Conservation (phyloP, 1,284 basidiomycete genomes). For the Tilletia setariae region DNA sequence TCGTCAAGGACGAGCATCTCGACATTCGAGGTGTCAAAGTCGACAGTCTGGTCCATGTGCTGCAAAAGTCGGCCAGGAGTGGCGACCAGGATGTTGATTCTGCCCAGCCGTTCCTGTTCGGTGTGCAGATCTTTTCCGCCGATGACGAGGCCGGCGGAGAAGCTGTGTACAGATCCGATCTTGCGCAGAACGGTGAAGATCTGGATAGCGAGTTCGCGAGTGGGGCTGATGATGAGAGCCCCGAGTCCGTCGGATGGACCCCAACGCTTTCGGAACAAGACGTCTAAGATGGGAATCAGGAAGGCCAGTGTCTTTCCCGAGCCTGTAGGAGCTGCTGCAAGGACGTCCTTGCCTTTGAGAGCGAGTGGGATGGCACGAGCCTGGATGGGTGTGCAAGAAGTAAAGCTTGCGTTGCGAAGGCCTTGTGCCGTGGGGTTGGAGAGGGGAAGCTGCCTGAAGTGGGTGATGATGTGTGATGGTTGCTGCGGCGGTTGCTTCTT, state of each 20-base stretch:
- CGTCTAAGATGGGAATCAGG: conserved; percentile 72
- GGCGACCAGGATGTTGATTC: conserved; percentile 97
- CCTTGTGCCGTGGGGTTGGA: conserved; percentile 24
- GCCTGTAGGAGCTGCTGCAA: conserved; percentile 75
- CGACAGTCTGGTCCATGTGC: conserved; percentile 96
- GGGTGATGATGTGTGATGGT: conserved; percentile 18
- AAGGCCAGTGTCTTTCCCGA: conserved; percentile 82
- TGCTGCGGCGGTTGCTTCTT: not conserved
- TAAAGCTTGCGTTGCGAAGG: conserved; percentile 45
- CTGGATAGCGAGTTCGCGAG: conserved; percentile 90
- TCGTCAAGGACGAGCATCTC: conserved; percentile 95
- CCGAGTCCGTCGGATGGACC: conserved; percentile 80
- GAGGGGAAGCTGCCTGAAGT: conserved; percentile 45
- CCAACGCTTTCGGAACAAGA: conserved; percentile 72
- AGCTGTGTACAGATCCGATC: conserved; percentile 83
- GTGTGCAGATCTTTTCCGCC: conserved; percentile 95
- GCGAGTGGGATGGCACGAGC: conserved; percentile 41
- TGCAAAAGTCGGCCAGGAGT: conserved; percentile 92
- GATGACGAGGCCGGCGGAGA: conserved; percentile 92
- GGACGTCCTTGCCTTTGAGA: conserved; percentile 56
- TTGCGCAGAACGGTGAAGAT: conserved; percentile 92
- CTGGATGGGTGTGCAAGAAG: conserved; percentile 52
- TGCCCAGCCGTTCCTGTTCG: conserved; percentile 70
- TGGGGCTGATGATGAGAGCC: conserved; percentile 89
- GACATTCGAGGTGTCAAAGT: conserved; percentile 84